A percentile compares a stretch with the other conserved stretches of the same genome.
These are phyloP conservation scores for Suillus subluteus DNA, from an alignment of 768 basidiomycete species.

Conservation along the genomic window DNA sequence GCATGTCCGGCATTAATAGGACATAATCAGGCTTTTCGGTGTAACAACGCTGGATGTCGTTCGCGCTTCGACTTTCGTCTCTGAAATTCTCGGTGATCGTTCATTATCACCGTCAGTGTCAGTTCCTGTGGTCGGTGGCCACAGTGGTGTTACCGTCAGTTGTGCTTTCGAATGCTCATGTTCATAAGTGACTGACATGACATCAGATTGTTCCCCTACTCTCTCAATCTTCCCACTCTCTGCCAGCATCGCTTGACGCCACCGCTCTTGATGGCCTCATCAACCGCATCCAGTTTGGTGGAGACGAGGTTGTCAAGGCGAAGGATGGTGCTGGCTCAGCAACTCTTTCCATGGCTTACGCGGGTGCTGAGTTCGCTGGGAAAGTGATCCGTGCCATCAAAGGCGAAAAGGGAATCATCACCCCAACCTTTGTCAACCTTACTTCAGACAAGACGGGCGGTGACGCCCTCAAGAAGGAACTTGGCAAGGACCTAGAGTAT, in stretches of 20 bases:
- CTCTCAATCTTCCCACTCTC: slow-evolving; percentile 83
- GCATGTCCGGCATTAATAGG: slow-evolving; percentile 9
- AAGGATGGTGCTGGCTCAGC: slow-evolving; percentile 92
- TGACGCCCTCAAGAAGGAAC: slow-evolving; percentile 74
- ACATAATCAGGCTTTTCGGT: slow-evolving; percentile 78
- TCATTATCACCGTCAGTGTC: slow-evolving; percentile 53
- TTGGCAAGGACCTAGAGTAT: slow-evolving; percentile 78
- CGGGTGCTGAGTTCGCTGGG: slow-evolving; percentile 86
- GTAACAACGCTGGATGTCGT: slow-evolving; percentile 98
- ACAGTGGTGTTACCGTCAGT: slow-evolving; percentile 87
- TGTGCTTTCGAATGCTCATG: background rate
- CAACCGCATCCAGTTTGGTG: slow-evolving; percentile 92
- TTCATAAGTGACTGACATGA: slow-evolving; percentile 13
- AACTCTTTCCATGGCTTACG: slow-evolving; percentile 96
- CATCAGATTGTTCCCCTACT: slow-evolving; percentile 88
- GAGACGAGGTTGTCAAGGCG: slow-evolving; percentile 98
- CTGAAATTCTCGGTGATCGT: slow-evolving; percentile 72
- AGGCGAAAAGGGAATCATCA: slow-evolving; percentile 86
- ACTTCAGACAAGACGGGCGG: slow-evolving; percentile 71
- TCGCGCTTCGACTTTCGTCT: slow-evolving; percentile 95
- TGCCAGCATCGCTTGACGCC: slow-evolving; percentile 59
- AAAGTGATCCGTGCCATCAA: slow-evolving; percentile 84
- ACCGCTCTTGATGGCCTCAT: slow-evolving; percentile 60
- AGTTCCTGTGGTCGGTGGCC: slow-evolving; percentile 94
- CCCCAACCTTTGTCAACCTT: slow-evolving; percentile 85